A percentile compares a stretch with the other conserved stretches of the same genome.
Evolutionary conservation across 2,329 filamentous ascomycete genomes (phyloP).

Genomic region (Cordyceps fumosorosea): DNA sequence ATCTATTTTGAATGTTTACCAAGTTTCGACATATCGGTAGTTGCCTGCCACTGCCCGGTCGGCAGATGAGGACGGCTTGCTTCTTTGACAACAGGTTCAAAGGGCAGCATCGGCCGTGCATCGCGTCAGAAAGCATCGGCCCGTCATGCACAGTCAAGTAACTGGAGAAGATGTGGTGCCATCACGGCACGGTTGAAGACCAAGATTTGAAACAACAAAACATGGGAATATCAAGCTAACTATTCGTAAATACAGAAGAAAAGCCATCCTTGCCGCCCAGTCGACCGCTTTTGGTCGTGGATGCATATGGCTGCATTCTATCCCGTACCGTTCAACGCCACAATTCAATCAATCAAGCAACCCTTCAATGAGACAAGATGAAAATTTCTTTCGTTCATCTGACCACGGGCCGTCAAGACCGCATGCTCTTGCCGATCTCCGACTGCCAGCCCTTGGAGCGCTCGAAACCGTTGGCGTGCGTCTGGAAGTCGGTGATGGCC

Average conservation of each 20-base stretch:
- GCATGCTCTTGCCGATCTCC: slow-evolving; percentile 78
- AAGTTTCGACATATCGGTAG: neutral
- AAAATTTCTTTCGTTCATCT: neutral
- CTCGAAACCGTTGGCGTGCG: slow-evolving; percentile 70
- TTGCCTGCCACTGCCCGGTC: neutral
- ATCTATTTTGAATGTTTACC: neutral
- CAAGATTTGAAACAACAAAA: neutral
- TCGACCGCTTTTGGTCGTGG: neutral
- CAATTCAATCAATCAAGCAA: neutral
- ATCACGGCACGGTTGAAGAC: neutral
- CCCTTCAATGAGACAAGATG: no score
- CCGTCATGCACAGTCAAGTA: no score
- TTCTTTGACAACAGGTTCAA: no score
- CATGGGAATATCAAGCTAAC: neutral
- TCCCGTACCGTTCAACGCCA: neutral
- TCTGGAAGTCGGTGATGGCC: slow-evolving; percentile 70
- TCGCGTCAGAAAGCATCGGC: no score
- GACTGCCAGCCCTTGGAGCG: slow-evolving; percentile 72
- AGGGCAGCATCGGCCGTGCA: no score
- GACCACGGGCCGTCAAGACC: slow-evolving; percentile 22
- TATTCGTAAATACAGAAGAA: neutral
- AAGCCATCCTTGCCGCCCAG: neutral
- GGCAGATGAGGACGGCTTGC: no score
- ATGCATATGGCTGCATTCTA: neutral
- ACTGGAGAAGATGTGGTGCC: no score